Conservation (phyloP, 441 rosid genomes). For the Arabidopsis hybrid region DNA sequence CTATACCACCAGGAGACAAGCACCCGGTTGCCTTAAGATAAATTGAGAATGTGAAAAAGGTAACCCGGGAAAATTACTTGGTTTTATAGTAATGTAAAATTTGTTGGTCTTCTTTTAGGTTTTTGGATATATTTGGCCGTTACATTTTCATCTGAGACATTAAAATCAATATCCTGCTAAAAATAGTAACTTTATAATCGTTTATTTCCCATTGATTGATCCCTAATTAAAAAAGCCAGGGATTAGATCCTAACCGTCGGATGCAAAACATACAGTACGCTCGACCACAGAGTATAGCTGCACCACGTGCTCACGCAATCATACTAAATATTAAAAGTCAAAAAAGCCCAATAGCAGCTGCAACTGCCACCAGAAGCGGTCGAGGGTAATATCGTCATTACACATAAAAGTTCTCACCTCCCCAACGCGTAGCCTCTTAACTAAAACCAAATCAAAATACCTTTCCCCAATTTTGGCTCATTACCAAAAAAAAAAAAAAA, state of each 20-base stretch:
- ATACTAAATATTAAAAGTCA: slow-evolving; percentile 21
- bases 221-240: background rate
- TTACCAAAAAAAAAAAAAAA: background rate
- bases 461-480: slow-evolving; percentile 31
- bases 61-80: background rate
- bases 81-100: background rate
- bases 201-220: background rate
- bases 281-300: slow-evolving; percentile 4
- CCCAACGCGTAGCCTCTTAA: slow-evolving; percentile 28
- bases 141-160: background rate
- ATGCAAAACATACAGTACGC: slow-evolving; percentile 8
- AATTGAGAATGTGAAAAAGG: background rate
- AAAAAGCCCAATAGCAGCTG: slow-evolving; percentile 36
- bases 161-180: background rate
- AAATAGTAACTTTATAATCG: slow-evolving; percentile 1
- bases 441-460: slow-evolving; percentile 25
- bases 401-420: background rate
- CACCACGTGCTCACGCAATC: slow-evolving; percentile 28
- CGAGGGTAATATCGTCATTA: slow-evolving; percentile 33
- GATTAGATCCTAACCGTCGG: slow-evolving; percentile 10
- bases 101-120: background rate
- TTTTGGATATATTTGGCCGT: background rate
- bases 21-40: too few species aligned
- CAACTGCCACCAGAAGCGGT: slow-evolving; percentile 37
- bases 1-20: too few species aligned